Percentiles rank a stretch among this genome's conserved stretches.
Conservation (phyloP, 345 rosid genomes). For the Raphanus sativus region DNA sequence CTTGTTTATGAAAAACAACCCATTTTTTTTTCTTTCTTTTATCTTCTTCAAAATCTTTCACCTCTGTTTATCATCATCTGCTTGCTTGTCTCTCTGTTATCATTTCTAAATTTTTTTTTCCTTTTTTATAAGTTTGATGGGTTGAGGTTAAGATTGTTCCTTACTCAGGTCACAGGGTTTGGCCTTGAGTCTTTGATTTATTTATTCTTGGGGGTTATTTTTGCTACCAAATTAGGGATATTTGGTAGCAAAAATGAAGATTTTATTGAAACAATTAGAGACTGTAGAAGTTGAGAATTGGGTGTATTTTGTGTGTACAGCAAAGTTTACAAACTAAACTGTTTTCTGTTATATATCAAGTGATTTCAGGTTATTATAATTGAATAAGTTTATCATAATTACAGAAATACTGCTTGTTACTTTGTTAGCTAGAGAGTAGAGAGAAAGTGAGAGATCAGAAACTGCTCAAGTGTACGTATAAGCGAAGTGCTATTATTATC, state of each 20-base stretch:
- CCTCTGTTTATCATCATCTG: slow-evolving; percentile 16
- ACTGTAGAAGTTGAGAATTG: slow-evolving; percentile 20
- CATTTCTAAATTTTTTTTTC: not conserved
- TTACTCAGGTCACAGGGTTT: slow-evolving; percentile 34
- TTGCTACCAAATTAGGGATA: slow-evolving; percentile 33
- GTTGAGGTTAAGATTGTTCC: slow-evolving; percentile 30
- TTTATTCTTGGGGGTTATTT: slow-evolving; percentile 40
- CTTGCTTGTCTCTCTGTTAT: slow-evolving; percentile 22
- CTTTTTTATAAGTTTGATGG: slow-evolving; percentile 14
- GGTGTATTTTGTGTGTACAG: slow-evolving; percentile 13
- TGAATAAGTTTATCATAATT: not conserved
- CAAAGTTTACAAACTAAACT: slow-evolving; percentile 22
- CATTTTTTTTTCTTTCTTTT: slow-evolving; percentile 17
- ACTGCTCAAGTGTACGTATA: not conserved
- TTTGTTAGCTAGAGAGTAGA: not conserved
- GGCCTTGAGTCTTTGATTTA: slow-evolving; percentile 40
- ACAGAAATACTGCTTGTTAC: not conserved
- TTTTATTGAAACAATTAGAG: not conserved
- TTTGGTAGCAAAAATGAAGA: slow-evolving; percentile 25
- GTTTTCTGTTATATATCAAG: not conserved
- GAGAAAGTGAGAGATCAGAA: not conserved
- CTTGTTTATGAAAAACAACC: slow-evolving; percentile 33
- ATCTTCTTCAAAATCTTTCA: slow-evolving; percentile 19
- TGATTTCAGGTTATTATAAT: not conserved
- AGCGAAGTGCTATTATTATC: too few species aligned